phyloP scores from a whole-genome alignment of 805 yeast genomes.

The Hanseniaspora meyeri region DNA sequence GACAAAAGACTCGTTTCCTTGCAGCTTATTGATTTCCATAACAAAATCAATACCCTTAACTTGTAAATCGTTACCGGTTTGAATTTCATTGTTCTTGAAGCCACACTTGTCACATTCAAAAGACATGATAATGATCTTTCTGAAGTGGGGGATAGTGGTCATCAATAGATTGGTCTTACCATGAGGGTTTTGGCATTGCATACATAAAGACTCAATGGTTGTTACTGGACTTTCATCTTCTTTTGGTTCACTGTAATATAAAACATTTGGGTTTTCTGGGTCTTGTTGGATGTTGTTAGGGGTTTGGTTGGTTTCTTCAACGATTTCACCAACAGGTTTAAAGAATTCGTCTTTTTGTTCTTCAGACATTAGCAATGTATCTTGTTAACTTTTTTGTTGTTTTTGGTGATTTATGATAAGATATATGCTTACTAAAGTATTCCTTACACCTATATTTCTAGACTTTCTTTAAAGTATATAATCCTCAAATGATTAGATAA shows the following conservation, averaged over 20 bases:
- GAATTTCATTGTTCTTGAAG: slow-evolving; percentile 80
- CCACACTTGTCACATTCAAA: slow-evolving; percentile 94
- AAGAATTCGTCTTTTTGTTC: slow-evolving; percentile 34
- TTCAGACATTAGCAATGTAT: neutral
- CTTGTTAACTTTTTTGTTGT: neutral
- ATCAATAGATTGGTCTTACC: slow-evolving; percentile 76
- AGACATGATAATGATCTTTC: slow-evolving; percentile 86
- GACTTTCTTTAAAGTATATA: too few relatives aligned
- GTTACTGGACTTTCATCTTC: slow-evolving; percentile 82
- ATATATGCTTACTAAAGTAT: too few relatives aligned
- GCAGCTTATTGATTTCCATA: slow-evolving; percentile 36
- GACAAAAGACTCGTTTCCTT: slow-evolving; percentile 34
- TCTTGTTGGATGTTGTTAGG: slow-evolving; percentile 17
- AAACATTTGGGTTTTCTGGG: slow-evolving; percentile 43
- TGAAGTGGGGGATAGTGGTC: slow-evolving; percentile 82
- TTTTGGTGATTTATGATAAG: neutral
- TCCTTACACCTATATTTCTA: too few relatives aligned
- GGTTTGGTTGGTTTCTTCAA: slow-evolving; percentile 28
- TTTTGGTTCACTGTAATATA: slow-evolving; percentile 57
- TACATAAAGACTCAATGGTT: slow-evolving; percentile 87
- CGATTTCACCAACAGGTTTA: slow-evolving; percentile 50
- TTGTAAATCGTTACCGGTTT: slow-evolving; percentile 87
- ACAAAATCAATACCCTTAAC: slow-evolving; percentile 58
- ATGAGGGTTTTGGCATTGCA: slow-evolving; percentile 71
- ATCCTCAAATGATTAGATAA: too few relatives aligned